These are phyloP conservation scores for Cryptococcus sp. DNA, from an alignment of 1,284 basidiomycete species.

Conservation along the genomic window DNA sequence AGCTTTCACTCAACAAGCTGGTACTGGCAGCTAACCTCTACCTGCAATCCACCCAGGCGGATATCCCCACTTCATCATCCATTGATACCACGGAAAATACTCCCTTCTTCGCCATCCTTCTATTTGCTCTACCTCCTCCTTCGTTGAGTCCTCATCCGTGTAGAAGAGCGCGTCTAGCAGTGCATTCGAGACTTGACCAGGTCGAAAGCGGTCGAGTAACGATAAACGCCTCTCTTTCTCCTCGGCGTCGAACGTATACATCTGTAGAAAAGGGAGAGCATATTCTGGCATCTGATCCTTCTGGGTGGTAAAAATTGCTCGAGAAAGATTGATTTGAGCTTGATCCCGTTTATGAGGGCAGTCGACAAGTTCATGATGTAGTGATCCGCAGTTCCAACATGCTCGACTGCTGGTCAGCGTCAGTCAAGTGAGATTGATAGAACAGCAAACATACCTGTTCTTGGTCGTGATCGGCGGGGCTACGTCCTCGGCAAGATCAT, in stretches of 20 bases:
- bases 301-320: conserved; percentile 6
- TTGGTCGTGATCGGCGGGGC: background rate
- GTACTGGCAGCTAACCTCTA: conserved; percentile 9
- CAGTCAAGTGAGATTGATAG: background rate
- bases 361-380: conserved; percentile 9
- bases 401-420: conserved; percentile 2
- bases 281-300: conserved; percentile 12
- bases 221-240: conserved; percentile 15
- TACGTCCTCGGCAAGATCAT: background rate
- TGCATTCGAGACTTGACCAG: conserved; percentile 8
- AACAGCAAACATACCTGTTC: background rate
- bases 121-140: background rate
- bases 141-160: conserved; percentile 3
- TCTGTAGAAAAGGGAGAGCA: background rate
- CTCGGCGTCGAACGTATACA: conserved; percentile 12
- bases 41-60: conserved; percentile 22
- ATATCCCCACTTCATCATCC: conserved; percentile 27
- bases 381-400: conserved; percentile 23
- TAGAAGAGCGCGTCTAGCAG: conserved; percentile 17
- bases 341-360: conserved; percentile 20
- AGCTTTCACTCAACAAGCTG: background rate
- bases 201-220: conserved; percentile 6
- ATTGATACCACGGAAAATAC: conserved; percentile 18
- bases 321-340: conserved; percentile 9
- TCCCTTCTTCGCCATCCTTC: conserved; percentile 7